A percentile compares a stretch with the other conserved stretches of the same genome.
Conservation (phyloP, 345 rosid species). For the Citrus mangshanensis region DNA sequence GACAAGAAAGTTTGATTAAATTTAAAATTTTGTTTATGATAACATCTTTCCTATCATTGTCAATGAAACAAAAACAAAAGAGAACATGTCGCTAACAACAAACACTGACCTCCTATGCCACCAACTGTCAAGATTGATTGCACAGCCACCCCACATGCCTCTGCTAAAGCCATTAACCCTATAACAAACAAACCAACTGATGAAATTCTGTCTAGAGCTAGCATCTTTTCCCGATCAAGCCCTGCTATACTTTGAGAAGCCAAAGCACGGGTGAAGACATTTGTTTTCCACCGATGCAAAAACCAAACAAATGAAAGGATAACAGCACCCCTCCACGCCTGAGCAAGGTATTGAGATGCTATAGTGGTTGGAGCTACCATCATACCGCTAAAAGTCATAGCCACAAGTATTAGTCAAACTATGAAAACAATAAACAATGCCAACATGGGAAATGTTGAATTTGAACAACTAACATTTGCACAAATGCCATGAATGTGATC, state of each 20-base stretch:
- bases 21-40: background rate
- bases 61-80: background rate
- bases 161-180: conserved; percentile 83
- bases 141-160: conserved; percentile 96
- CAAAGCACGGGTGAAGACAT: conserved; percentile 55
- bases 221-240: conserved; percentile 58
- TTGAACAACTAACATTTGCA: conserved; percentile 57
- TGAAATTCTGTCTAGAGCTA: conserved; percentile 73
- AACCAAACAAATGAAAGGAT: conserved; percentile 85
- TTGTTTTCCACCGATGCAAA: conserved; percentile 83
- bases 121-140: conserved; percentile 92
- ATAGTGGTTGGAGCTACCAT: conserved; percentile 89
- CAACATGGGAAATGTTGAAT: background rate
- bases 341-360: conserved; percentile 66
- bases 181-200: conserved; percentile 78
- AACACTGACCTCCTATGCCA: conserved; percentile 81
- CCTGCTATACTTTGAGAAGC: conserved; percentile 39
- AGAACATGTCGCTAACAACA: background rate
- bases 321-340: conserved; percentile 71
- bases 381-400: conserved; percentile 48
- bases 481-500: conserved; percentile 74
- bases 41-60: background rate
- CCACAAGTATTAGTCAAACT: background rate
- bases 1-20: background rate
- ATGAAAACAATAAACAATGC: background rate